Evolutionary conservation across 2,329 filamentous ascomycete species (phyloP), one percentile per base, ranked within the genome.

Genomic region (Akanthomyces dipterigenus): DNA sequence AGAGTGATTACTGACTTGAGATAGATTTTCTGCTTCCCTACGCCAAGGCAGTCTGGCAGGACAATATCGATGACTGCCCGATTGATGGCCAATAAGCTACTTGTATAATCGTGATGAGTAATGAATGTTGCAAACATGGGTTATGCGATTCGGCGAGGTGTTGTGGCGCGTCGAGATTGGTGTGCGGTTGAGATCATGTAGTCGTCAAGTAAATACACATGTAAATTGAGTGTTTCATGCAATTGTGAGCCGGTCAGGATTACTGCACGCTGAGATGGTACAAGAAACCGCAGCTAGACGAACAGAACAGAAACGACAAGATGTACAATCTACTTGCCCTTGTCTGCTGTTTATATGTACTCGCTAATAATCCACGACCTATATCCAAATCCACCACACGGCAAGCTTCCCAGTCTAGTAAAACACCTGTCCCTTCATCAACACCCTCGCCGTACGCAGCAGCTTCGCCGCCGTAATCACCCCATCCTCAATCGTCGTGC

Each of bases 361-460:
- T 14, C 5, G 40, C 18, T 18, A 20, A 16, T 4, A 38, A 38
- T 4, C 9, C 36, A 38, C 14, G 16, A 5, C 16, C 36, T 38
- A 38, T 38, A 38, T n/a, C 40, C 40, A 22, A n/a, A 3, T 43
- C 22, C 22, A 5, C 20, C 14, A 24, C 26, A 31, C 5, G 2
- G 20, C 3, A 55, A n/a, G 12, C 12, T 26, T 28, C 8, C 4
- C 9, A 11, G 5, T 34, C 65, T 62, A 77, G 62, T 79, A 82
- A 51, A 75, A 80, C 3, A 82, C 76, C 5, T 75, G 67, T 0
- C 80, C 80, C 62, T 77, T 78, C 79, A 82, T 82, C 64, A 82
- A 50, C 5, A 81, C 69, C 55, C 78, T 74, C 8, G 78, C 79
- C 0, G 80, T 82, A 22, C 79, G 72, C 63, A 78, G 70, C 31